These are phyloP conservation scores for Solanum aculeatissimum DNA, from an alignment of 305 asterid genomes.

Conservation along the genomic window DNA sequence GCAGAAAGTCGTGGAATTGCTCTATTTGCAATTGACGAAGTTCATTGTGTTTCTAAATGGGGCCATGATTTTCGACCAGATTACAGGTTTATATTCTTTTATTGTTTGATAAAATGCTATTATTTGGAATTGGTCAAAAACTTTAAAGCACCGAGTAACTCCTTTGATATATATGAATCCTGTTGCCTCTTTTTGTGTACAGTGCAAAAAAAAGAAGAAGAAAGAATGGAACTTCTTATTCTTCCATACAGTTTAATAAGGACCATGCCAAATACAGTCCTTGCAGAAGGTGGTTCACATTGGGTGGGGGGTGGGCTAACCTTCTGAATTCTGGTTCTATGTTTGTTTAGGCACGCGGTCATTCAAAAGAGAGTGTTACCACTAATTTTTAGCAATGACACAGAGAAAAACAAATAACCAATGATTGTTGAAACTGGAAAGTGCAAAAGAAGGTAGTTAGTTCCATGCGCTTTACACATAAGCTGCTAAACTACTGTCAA, in stretches of 20 bases:
- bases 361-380: neutral
- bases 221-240: neutral
- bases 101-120: neutral
- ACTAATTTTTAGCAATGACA: neutral
- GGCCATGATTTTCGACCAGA: slow-evolving; percentile 81
- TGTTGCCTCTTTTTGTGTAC: neutral
- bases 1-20: slow-evolving; percentile 64
- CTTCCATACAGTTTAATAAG: neutral
- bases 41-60: slow-evolving; percentile 81
- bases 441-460: neutral
- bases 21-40: slow-evolving; percentile 65
- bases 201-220: neutral
- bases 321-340: neutral
- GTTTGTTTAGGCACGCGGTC: neutral
- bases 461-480: neutral
- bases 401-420: neutral
- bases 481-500: neutral
- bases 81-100: slow-evolving; percentile 42
- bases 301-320: neutral
- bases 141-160: neutral
- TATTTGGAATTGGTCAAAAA: neutral
- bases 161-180: neutral
- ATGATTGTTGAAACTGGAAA: neutral
- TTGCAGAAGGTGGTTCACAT: neutral
- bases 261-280: neutral